These are phyloP conservation scores for Lactifluus hygrophoroides DNA, from an alignment of 768 basidiomycete species.

Conservation along the genomic window DNA sequence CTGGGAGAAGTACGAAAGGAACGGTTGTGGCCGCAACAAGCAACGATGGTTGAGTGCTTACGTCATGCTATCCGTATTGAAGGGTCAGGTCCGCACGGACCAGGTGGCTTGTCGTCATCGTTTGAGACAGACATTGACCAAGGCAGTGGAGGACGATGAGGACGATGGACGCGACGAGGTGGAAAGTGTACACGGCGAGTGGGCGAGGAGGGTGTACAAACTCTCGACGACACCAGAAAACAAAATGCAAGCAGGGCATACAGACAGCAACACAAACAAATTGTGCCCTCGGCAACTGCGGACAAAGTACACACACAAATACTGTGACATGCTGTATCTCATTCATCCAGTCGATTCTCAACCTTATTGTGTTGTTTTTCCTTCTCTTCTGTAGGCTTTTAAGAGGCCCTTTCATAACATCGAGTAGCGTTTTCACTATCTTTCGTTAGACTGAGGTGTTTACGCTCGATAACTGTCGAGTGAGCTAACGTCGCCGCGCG, in stretches of 20 bases:
- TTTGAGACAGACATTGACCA: slow-evolving; percentile 13
- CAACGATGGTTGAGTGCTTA: slow-evolving; percentile 34
- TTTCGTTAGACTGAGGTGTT: not conserved
- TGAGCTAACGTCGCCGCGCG: not conserved
- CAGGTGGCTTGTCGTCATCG: slow-evolving; percentile 25
- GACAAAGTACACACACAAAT: slow-evolving; percentile 3
- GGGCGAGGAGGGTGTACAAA: slow-evolving; percentile 46
- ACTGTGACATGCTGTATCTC: not conserved
- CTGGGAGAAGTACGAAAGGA: slow-evolving; percentile 35
- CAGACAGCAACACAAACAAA: slow-evolving; percentile 30
- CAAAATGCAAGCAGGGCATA: slow-evolving; percentile 38
- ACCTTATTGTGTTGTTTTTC: not conserved
- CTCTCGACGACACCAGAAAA: slow-evolving; percentile 68
- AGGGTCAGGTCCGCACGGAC: slow-evolving; percentile 46
- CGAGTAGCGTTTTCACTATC: not conserved
- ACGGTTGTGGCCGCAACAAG: slow-evolving; percentile 31
- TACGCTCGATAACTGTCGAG: not conserved
- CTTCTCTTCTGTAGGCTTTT: not conserved
- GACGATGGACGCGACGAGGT: slow-evolving; percentile 27
- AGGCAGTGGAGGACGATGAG: slow-evolving; percentile 25
- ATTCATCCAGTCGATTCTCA: not conserved
- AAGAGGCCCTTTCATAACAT: not conserved
- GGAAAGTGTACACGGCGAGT: slow-evolving; percentile 47
- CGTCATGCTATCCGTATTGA: slow-evolving; percentile 34
- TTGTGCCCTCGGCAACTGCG: slow-evolving; percentile 19